Base-by-base conservation (phyloP, 306 rosid genomes). In the Pterocarpus santalinus region DNA sequence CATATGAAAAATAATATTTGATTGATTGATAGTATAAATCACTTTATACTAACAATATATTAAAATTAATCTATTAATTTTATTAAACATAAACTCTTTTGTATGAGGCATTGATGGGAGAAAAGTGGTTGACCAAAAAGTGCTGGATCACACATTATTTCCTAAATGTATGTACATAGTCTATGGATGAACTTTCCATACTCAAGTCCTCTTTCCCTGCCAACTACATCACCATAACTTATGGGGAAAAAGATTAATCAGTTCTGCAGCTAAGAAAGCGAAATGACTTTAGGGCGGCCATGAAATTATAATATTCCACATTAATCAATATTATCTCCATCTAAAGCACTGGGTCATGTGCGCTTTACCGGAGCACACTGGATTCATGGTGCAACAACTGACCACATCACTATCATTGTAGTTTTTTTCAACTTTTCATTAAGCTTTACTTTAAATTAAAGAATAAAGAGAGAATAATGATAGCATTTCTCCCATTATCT, bases 331-430 rank as follows among this genome's bases (percentile, higher is more conserved):
- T 52, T 80, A 84, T 80, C 84, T 73, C 61, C 77, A 32, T 79
- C 14, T 69, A 61, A 66, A 22, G 33, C 22, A 49, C 3, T 62
- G 70, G 49, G 8, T 85, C 74, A 14, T 67, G 68, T 55, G 22
- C 32, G 63, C 47, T 52, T 86, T 77, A 43, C 56, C 70, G 67
- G 74, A 75, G 56, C 71, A 82, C 88, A 63, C 79, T 72, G 33
- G 80, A 84, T 66, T 51, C 22, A 7, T 70, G 72, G 86, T 86
- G 86, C 83, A 69, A 43, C 78, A 72, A 77, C 68, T 55, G 72
- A 65, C 9, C 49, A 63, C 46, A 87, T 57, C 80, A 80, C 60
- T 65, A 80, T 64, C 30, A 8, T 73, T 58, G 57, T 60, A 5
- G 10, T 2, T 2, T 22, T 28, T 39, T 10, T 53, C n/a, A 16